Percentiles rank a stretch among this genome's conserved stretches.
Evolutionary conservation across 2,329 filamentous ascomycete genomes (phyloP).

Genomic region (Aspergillus novoparasiticus): DNA sequence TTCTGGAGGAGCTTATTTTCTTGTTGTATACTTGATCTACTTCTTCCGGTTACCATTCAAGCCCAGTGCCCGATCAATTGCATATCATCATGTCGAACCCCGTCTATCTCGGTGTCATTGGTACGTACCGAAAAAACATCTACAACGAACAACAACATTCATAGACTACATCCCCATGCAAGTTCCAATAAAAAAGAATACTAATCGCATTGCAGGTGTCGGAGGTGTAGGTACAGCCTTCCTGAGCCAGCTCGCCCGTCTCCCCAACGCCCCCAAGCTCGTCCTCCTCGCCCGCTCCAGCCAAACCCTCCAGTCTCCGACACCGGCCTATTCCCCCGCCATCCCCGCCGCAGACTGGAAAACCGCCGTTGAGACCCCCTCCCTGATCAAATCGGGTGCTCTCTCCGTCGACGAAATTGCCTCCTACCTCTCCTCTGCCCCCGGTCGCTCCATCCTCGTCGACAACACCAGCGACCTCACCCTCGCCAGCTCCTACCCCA

Average conservation of each 20-base stretch:
- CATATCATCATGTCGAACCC: constrained; percentile 35
- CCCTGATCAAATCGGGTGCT: constrained; percentile 52
- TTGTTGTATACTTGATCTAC: not conserved
- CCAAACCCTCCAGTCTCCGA: constrained; percentile 74
- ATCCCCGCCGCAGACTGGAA: constrained; percentile 62
- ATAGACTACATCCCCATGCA: not conserved
- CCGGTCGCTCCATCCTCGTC: constrained; percentile 78
- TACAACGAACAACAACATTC: not conserved
- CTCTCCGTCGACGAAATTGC: constrained; percentile 70
- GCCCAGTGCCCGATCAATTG: not conserved
- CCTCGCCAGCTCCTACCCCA: constrained; percentile 80
- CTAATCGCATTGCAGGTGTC: constrained; percentile 62
- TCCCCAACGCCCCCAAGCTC: constrained; percentile 71
- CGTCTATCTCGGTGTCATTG: constrained; percentile 48
- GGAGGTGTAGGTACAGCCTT: constrained; percentile 94
- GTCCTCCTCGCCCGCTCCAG: constrained; percentile 85
- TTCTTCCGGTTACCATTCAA: constrained; percentile 2
- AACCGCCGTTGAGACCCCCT: constrained; percentile 60
- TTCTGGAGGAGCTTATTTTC: not conserved
- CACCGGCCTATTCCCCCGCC: constrained; percentile 67
- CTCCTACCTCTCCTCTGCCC: constrained; percentile 75
- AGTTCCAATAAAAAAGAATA: not conserved
- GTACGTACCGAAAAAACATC: constrained; percentile 25
- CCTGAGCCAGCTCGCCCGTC: constrained; percentile 75
- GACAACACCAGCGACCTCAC: constrained; percentile 95